Conservation (phyloP, 768 basidiomycete species). For the Mycena albidolilacea region DNA sequence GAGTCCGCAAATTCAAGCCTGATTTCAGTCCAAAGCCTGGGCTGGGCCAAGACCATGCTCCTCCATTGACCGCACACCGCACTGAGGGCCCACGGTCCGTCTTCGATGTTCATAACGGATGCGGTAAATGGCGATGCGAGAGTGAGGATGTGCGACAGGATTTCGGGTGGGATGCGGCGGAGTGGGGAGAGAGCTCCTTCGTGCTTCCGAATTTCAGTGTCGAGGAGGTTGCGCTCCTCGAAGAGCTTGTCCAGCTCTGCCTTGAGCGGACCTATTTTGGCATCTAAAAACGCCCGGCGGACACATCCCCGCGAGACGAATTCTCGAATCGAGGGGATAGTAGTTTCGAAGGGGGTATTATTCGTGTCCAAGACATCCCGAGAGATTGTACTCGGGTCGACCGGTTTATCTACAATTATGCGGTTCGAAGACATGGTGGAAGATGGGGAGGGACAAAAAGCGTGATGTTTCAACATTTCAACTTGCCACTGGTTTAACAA, state of each 20-base stretch:
- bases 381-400: not conserved
- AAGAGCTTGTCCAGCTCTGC: not conserved
- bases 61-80: constrained; percentile 17
- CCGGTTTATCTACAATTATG: not conserved
- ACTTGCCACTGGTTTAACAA: too few relatives aligned
- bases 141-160: constrained; percentile 10
- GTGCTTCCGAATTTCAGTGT: constrained; percentile 13
- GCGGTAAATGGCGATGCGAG: not conserved
- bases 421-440: too few relatives aligned
- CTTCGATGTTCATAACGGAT: not conserved
- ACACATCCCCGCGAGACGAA: constrained; percentile 6
- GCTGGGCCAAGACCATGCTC: not conserved
- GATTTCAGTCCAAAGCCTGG: not conserved
- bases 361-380: not conserved
- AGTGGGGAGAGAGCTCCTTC: constrained; percentile 17
- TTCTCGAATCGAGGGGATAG: not conserved
- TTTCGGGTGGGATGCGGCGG: constrained; percentile 18
- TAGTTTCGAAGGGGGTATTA: not conserved
- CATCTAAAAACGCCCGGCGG: constrained; percentile 14
- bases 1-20: not conserved
- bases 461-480: too few relatives aligned
- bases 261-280: not conserved
- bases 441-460: too few relatives aligned
- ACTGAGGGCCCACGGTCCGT: constrained; percentile 2
- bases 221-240: not conserved